Evolutionary conservation across 169 alveolate genomes (phyloP), one percentile per base, ranked within the genome.

Genomic region (Cyclospora cayetanensis): DNA sequence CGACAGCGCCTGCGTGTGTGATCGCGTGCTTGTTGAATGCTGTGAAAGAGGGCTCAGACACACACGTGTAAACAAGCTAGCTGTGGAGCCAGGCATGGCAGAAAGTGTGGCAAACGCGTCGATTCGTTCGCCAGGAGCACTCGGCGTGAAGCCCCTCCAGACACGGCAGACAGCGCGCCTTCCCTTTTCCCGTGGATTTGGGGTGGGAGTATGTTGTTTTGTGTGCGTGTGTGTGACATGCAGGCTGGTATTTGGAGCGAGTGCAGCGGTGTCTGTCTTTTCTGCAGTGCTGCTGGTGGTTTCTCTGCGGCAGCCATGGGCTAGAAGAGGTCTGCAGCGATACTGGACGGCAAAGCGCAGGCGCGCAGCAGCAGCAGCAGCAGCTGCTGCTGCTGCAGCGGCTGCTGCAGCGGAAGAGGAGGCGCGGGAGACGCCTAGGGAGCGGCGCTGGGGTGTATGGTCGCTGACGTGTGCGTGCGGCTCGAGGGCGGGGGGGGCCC

Each of bases 321-420:
- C 72, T 1, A 34, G 65, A 27, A 4, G 79, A 22, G 77, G 46
- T 42, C 79, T 83, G 39, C 35, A 27, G n/a, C 79, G 79, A 0
- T 55, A 60, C 90, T 39, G 90, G 90, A 43, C 18, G 1, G 90
- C 90, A 5, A 34, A 83, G 65, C 90, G 91, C 22, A 12, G 60
- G 41, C 91, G 83, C 37, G 53, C 53, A 2, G 50, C 77, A 12
- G 80, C 80, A 4, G 80, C 80, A 5, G 80, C 80, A 5, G 42
- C 42, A 29, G 80, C 80, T 0, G 80, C 80, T 7, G 80, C 1
- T 2, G 76, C 39, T 1, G 63, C 63, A 50, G 18, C 11, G 11
- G 63, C 63, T 18, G 77, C 77, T 29, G 77, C 77, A 65, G 55
- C 55, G 39, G 83, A 20, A 72, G 60, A 72, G 83, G 60, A 37